These are phyloP conservation scores for Clitopilus hobsonii DNA, from an alignment of 768 basidiomycete genomes.

Conservation along the genomic window DNA sequence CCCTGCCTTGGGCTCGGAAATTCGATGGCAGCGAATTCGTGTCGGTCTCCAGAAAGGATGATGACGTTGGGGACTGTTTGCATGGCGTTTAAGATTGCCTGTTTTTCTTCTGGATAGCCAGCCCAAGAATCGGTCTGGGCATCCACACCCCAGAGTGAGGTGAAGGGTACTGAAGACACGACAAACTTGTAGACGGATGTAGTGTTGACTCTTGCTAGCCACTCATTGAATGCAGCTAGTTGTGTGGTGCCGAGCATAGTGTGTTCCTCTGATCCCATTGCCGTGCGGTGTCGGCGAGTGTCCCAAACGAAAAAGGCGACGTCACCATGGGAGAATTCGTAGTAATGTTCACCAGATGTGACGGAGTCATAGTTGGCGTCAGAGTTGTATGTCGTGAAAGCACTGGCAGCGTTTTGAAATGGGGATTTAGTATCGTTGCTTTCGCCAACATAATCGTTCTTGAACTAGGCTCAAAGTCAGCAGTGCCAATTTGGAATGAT, in stretches of 20 bases:
- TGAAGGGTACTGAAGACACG: conserved; percentile 70
- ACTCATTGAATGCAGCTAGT: conserved; percentile 53
- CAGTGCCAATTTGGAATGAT: neutral
- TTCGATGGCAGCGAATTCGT: conserved; percentile 74
- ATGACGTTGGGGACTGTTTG: conserved; percentile 68
- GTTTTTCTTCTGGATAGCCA: conserved; percentile 55
- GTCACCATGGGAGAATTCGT: conserved; percentile 62
- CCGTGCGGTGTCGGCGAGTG: conserved; percentile 35
- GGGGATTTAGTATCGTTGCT: conserved; percentile 48
- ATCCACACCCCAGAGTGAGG: conserved; percentile 64
- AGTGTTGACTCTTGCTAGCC: conserved; percentile 63
- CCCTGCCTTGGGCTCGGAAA: conserved; percentile 35
- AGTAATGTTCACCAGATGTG: conserved; percentile 44
- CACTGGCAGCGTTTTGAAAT: conserved; percentile 53
- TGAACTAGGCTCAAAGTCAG: conserved; percentile 33
- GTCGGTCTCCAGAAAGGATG: conserved; percentile 69
- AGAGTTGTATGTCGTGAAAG: conserved; percentile 61
- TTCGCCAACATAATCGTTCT: conserved; percentile 63
- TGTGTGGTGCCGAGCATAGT: conserved; percentile 74
- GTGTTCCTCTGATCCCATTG: conserved; percentile 15
- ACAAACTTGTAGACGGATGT: conserved; percentile 79
- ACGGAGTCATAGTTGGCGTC: conserved; percentile 56
- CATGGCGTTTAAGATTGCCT: conserved; percentile 49
- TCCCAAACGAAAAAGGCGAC: conserved; percentile 77
- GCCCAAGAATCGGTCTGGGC: conserved; percentile 69